Base-by-base conservation (phyloP, 768 basidiomycete genomes). In the Suillus sp. region DNA sequence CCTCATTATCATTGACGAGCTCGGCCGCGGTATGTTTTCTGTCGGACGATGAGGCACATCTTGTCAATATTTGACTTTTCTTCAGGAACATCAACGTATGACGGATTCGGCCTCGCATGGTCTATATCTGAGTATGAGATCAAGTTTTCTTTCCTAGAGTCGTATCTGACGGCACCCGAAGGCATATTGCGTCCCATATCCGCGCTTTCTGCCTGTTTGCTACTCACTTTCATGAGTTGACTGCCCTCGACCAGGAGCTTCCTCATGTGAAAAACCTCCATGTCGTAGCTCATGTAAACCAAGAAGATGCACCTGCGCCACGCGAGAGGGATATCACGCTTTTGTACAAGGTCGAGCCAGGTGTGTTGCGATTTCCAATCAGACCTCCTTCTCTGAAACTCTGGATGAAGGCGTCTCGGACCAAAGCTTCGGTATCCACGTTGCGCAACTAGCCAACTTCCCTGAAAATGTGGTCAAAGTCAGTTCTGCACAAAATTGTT, bases 351-450 rank as follows among this genome's bases (percentile, higher is more conserved):
- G 86, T 88, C 30, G 83, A 86, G 61, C 91, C 92, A 25, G 96
- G 96, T 93, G 69, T 37, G 83, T 74, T 1, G 8, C 47, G 32
- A 53, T 51, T 48, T 35, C 4, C 20, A 20, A 35, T 59, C 54
- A 56, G 3, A 16, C 22, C 14, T 11, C 10, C 32, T 11, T 18
- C 32, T 37, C 50, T 69, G 32, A 67, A 48, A 18, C 13, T 27
- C 37, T 14, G 43, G n/a, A 14, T 4, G 5, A 63, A 93, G 93
- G 94, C 16, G 84, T 97, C 25, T 95, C 93, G 51, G 96, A 99
- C 72, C 96, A 98, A 76, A 96, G 94, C 72, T 99, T 98, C 71
- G 97, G 96, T 76, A 99, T 99, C 34, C 95, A 99, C 69, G 97
- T 99, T 18, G 97, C 97, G 0, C 85, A 95, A 72, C 80, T 99